A percentile compares a stretch with the other conserved stretches of the same genome.
Evolutionary conservation across 2,329 filamentous ascomycete species (phyloP).

Genomic region (Acrocalymma vagum): DNA sequence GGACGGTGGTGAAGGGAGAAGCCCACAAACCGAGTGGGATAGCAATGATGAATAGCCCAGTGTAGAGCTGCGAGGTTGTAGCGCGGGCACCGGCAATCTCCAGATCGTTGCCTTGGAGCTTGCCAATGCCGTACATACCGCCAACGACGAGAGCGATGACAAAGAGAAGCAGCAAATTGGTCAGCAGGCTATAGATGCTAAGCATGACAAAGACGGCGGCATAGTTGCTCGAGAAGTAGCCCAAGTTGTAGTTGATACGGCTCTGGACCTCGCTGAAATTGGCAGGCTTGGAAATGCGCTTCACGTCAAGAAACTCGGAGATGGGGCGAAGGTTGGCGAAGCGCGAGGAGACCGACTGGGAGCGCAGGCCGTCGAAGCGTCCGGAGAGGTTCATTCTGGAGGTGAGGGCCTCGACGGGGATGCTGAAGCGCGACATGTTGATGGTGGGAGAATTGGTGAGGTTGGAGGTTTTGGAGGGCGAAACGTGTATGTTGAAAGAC

Average conservation of each 20-base stretch:
- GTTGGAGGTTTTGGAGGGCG: conserved; percentile 23
- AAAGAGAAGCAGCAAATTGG: conserved; percentile 86
- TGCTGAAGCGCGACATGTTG: conserved; percentile 86
- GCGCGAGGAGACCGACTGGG: conserved; percentile 78
- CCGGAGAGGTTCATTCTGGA: conserved; percentile 87
- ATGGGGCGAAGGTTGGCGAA: conserved; percentile 93
- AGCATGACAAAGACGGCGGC: conserved; percentile 92
- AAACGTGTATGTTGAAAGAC: conserved; percentile 35
- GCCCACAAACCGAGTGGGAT: conserved; percentile 87
- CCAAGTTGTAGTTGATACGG: conserved; percentile 95
- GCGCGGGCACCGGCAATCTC: conserved; percentile 84
- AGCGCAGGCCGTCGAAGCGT: conserved; percentile 83
- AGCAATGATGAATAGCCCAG: conserved; percentile 80
- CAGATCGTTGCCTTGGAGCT: conserved; percentile 86
- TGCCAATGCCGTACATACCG: conserved; percentile 91
- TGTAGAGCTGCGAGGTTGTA: conserved; percentile 94
- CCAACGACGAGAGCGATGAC: conserved; percentile 87
- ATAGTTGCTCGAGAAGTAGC: conserved; percentile 99
- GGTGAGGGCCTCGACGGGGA: conserved; percentile 90
- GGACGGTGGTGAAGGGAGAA: conserved; percentile 82
- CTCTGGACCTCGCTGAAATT: conserved; percentile 92
- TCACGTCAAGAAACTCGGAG: conserved; percentile 94
- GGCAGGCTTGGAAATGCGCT: conserved; percentile 91
- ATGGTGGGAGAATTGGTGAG: conserved; percentile 5
- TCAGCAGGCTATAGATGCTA: conserved; percentile 92